Percentiles rank a stretch among this genome's conserved stretches.
Conservation (phyloP, 345 rosid species). For the Eucalyptus rudis region DNA sequence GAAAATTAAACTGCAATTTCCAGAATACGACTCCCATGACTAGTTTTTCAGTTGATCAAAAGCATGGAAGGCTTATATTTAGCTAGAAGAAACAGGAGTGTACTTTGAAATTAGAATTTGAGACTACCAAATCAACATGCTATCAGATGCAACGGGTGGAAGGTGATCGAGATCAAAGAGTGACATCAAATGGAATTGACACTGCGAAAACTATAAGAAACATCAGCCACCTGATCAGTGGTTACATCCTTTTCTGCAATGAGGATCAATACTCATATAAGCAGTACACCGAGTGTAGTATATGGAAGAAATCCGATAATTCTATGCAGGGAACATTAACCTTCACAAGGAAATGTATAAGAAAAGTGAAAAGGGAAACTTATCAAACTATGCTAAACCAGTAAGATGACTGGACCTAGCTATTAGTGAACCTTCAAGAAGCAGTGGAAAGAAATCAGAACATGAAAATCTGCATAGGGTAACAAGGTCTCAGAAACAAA, state of each 20-base stretch:
- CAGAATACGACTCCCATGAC: neutral
- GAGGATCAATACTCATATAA: neutral
- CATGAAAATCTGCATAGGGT: neutral
- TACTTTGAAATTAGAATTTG: neutral
- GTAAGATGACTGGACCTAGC: neutral
- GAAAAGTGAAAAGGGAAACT: neutral
- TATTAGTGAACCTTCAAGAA: neutral
- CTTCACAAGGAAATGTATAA: neutral
- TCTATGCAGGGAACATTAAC: neutral
- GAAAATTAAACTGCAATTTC: neutral
- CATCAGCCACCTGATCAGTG: neutral
- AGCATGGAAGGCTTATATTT: neutral
- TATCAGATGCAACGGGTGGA: neutral
- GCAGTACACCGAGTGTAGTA: neutral
- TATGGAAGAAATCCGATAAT: neutral
- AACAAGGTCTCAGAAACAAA: neutral
- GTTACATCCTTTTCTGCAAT: neutral
- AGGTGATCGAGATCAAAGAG: neutral
- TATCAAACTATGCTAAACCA: neutral
- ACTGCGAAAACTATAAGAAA: neutral
- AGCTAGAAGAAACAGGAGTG: neutral
- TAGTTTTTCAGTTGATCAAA: neutral
- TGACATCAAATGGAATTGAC: neutral
- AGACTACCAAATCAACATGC: neutral
- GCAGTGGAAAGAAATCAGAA: neutral